These are phyloP conservation scores for Lepidium sativum DNA, from an alignment of 345 rosid genomes.

Conservation along the genomic window DNA sequence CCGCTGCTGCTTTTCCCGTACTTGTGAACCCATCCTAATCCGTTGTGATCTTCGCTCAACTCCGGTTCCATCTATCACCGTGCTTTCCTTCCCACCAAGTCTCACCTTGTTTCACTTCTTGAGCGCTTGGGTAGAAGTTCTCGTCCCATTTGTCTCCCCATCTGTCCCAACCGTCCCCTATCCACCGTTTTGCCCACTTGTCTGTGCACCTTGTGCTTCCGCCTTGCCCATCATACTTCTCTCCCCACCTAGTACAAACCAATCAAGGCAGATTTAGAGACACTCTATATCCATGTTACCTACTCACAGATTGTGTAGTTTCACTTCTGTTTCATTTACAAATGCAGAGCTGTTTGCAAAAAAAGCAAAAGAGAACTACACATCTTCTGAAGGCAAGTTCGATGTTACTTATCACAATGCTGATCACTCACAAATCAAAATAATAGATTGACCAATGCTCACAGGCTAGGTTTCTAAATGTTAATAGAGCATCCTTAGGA, in stretches of 20 bases:
- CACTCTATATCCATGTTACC: not conserved
- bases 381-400: not conserved
- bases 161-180: slow-evolving; percentile 79
- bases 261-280: slow-evolving; percentile 1
- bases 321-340: no score
- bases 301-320: not conserved
- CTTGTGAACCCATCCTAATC: slow-evolving; percentile 94
- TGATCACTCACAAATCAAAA: not conserved
- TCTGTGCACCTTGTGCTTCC: slow-evolving; percentile 86
- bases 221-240: slow-evolving; percentile 78
- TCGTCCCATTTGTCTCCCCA: slow-evolving; percentile 99
- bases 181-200: slow-evolving; percentile 89
- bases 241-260: slow-evolving; percentile 74
- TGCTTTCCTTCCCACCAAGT: slow-evolving; percentile 90
- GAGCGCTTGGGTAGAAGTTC: slow-evolving; percentile 54
- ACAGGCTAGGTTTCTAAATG: not conserved
- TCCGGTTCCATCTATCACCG: slow-evolving; percentile 84
- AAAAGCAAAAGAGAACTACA: not conserved
- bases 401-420: not conserved
- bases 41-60: slow-evolving; percentile 86
- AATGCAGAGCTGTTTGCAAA: no score
- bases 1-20: slow-evolving; percentile 95
- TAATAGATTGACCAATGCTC: not conserved
- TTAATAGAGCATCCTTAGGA: not conserved
- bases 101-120: slow-evolving; percentile 96